phyloP scores from a whole-genome alignment of 306 rosid species.

The Ormosia semicastrata region DNA sequence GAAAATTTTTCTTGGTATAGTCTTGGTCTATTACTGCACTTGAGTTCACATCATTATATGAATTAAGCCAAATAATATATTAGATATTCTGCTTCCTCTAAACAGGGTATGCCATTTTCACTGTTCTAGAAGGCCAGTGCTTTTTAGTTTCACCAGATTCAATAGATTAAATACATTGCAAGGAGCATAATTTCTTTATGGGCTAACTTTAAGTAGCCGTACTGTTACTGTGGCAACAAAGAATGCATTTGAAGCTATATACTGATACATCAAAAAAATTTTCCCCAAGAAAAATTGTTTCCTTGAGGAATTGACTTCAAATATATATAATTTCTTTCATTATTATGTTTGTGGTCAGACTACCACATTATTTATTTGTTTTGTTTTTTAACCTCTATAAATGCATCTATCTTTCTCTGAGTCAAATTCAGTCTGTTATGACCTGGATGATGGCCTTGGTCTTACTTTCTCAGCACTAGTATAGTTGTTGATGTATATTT shows the following conservation, averaged over 20 bases:
- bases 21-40: neutral
- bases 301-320: neutral
- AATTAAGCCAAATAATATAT: neutral
- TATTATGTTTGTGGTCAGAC: neutral
- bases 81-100: neutral
- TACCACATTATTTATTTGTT: neutral
- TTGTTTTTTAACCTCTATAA: neutral
- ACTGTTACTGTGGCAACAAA: neutral
- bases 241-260: neutral
- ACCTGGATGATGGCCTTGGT: neutral
- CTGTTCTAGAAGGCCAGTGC: neutral
- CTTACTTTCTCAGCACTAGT: neutral
- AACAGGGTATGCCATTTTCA: neutral
- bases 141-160: neutral
- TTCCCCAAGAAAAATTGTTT: neutral
- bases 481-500: neutral
- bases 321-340: neutral
- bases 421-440: neutral
- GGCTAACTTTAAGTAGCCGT: neutral
- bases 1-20: neutral
- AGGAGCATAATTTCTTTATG: neutral
- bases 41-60: neutral
- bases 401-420: neutral
- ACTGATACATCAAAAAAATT: neutral
- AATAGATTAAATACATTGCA: neutral